Evolutionary conservation across 2,329 filamentous ascomycete genomes (phyloP).

Genomic region (Stagonosporopsis rhizophila): DNA sequence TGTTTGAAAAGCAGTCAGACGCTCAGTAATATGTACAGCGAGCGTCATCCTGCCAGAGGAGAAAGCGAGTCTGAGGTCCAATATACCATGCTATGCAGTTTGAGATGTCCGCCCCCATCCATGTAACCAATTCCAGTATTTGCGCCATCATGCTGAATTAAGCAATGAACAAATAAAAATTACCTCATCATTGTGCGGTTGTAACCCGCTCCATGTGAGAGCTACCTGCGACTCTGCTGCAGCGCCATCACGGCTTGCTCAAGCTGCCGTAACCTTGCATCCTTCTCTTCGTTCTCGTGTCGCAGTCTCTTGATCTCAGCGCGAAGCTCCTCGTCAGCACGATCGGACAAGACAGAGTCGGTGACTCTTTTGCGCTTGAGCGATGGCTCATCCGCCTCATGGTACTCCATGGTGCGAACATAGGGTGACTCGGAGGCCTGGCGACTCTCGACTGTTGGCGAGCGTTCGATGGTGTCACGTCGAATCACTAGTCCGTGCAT

Average conservation of each 20-base stretch:
- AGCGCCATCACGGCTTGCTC: conserved; percentile 45
- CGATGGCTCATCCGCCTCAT: conserved; percentile 34
- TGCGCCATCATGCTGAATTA: conserved; percentile 9
- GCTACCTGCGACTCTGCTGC: conserved; percentile 34
- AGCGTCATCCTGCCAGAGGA: conserved; percentile 40
- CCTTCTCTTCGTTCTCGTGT: conserved; percentile 52
- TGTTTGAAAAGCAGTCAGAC: conserved; percentile 25
- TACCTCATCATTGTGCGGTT: neutral
- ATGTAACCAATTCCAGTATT: neutral
- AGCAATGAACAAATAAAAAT: conserved; percentile 11
- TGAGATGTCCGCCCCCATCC: conserved; percentile 8
- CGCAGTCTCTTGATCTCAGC: conserved; percentile 52
- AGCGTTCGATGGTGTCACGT: conserved; percentile 30
- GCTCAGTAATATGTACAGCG: conserved; percentile 39
- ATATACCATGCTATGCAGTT: conserved; percentile 13
- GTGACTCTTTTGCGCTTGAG: conserved; percentile 46
- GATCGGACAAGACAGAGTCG: conserved; percentile 32
- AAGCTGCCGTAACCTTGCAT: conserved; percentile 45
- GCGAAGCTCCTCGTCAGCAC: conserved; percentile 44
- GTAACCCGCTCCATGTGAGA: neutral
- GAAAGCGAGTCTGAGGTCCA: conserved; percentile 19
- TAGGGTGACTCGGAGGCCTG: conserved; percentile 37
- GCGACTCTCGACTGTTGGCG: conserved; percentile 32
- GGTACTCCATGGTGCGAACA: conserved; percentile 30
- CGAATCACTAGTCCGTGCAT: conserved; percentile 44